These are phyloP conservation scores for Heliophila coronopifolia DNA, from an alignment of 441 rosid genomes.

Conservation along the genomic window DNA sequence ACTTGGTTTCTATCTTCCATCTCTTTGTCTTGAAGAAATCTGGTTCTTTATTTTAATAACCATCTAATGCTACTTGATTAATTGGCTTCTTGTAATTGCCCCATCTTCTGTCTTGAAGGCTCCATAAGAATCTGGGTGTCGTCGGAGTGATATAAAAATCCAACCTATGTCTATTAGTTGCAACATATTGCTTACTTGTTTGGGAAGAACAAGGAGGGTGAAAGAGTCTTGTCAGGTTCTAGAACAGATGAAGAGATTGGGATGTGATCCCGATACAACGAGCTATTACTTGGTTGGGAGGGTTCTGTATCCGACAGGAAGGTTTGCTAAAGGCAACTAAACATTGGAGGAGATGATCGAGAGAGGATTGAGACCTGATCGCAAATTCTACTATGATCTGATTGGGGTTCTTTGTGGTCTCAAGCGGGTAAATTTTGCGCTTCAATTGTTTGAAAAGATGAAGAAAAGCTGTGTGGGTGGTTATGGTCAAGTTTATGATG, in stretches of 20 bases:
- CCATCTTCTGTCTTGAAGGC: constrained; percentile 32
- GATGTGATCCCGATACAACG: constrained; percentile 57
- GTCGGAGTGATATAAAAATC: constrained; percentile 49
- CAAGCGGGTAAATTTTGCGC: constrained; percentile 58
- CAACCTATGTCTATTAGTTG: constrained; percentile 57
- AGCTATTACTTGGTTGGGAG: constrained; percentile 74
- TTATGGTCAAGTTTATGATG: constrained; percentile 59
- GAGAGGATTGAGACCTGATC: constrained; percentile 46
- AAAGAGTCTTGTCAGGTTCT: constrained; percentile 62
- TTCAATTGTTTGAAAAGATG: constrained; percentile 64
- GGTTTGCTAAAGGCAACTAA: constrained; percentile 73
- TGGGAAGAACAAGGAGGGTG: constrained; percentile 68
- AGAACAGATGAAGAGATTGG: constrained; percentile 54
- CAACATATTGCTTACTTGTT: constrained; percentile 66
- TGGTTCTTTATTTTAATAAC: background rate
- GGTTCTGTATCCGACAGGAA: constrained; percentile 62
- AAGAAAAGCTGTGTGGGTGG: constrained; percentile 49
- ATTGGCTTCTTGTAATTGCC: constrained; percentile 5
- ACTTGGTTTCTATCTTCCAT: background rate
- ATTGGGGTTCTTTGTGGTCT: constrained; percentile 79
- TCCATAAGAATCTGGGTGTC: constrained; percentile 38
- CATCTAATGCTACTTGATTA: constrained; percentile 11
- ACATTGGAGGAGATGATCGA: constrained; percentile 66
- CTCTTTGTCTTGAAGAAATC: background rate
- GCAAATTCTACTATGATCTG: constrained; percentile 59